Evolutionary conservation across 371 early-diverging fungal species (phyloP).

Genomic region (Mucor piriformis): DNA sequence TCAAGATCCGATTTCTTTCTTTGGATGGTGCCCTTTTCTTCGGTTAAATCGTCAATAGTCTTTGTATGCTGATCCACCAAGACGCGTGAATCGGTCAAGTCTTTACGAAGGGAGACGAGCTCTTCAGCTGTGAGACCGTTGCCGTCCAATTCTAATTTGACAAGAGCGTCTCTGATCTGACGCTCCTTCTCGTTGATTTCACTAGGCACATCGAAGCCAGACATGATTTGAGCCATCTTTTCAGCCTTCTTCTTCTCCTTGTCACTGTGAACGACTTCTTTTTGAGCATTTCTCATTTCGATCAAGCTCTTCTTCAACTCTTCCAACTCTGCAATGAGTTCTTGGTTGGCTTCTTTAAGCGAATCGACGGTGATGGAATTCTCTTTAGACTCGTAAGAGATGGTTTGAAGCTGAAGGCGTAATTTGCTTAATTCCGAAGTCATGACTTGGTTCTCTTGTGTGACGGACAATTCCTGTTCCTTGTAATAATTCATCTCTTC

Average conservation of each 20-base stretch:
- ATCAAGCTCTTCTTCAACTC: conserved; percentile 65
- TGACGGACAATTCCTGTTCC: conserved; percentile 57
- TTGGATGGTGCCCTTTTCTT: conserved; percentile 64
- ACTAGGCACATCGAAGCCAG: conserved; percentile 76
- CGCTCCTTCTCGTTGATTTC: conserved; percentile 79
- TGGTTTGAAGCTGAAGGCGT: conserved; percentile 81
- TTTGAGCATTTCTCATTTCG: conserved; percentile 40
- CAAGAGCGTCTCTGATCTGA: conserved; percentile 70
- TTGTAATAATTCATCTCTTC: conserved; percentile 73
- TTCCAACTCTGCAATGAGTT: conserved; percentile 69
- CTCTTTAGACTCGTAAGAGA: conserved; percentile 86
- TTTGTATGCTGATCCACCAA: conserved; percentile 72
- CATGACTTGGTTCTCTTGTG: conserved; percentile 77
- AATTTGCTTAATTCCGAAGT: conserved; percentile 69
- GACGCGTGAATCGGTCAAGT: conserved; percentile 74
- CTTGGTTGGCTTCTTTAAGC: conserved; percentile 81
- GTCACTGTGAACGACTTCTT: conserved; percentile 45
- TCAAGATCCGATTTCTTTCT: conserved; percentile 76
- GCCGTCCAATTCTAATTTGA: conserved; percentile 56
- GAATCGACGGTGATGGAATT: conserved; percentile 79
- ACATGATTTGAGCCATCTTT: conserved; percentile 88
- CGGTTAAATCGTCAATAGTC: conserved; percentile 63
- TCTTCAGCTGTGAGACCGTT: conserved; percentile 67
- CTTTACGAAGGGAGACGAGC: conserved; percentile 73
- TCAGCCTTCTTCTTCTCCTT: conserved; percentile 80